phyloP scores from a whole-genome alignment of 176 grass and related monocot species.

The Poa annua region DNA sequence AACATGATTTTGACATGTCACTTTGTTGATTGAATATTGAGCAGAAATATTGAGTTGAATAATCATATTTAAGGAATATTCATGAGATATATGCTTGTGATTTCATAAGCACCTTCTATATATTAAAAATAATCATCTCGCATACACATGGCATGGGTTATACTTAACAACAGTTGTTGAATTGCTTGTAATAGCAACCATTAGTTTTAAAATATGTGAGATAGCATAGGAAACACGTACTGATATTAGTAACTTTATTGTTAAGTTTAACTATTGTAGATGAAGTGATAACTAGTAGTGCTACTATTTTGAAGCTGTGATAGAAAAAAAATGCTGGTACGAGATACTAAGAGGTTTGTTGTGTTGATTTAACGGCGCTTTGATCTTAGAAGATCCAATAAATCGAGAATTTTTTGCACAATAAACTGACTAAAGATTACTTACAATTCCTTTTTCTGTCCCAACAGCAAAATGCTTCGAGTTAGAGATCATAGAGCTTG shows the following conservation, averaged over 20 bases:
- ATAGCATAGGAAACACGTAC: conserved; percentile 4
- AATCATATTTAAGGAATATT: conserved; percentile 20
- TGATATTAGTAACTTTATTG: conserved; percentile 11
- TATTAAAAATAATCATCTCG: conserved; percentile 9
- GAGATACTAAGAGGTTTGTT: neutral
- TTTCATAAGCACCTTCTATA: neutral
- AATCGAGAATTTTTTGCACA: neutral
- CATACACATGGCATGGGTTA: neutral
- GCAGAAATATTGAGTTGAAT: conserved; percentile 1
- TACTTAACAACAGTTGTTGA: neutral
- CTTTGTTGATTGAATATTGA: neutral
- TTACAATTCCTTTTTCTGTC: conserved; percentile 92
- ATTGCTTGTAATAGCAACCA: neutral
- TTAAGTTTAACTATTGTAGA: neutral
- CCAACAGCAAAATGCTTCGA: conserved; percentile 78
- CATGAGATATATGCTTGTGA: conserved; percentile 3
- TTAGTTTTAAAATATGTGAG: neutral
- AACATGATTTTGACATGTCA: conserved; percentile 38
- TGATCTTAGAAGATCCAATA: neutral
- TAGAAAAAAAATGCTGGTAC: neutral
- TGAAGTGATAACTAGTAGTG: neutral
- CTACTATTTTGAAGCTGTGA: neutral
- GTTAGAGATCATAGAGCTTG: conserved; percentile 58
- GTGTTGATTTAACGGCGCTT: neutral
- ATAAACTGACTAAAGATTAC: conserved; percentile 25